Percentiles rank a stretch among this genome's conserved stretches.
Conservation (phyloP, 352 stramenopile species). For the Globisporangium orthogonon region DNA sequence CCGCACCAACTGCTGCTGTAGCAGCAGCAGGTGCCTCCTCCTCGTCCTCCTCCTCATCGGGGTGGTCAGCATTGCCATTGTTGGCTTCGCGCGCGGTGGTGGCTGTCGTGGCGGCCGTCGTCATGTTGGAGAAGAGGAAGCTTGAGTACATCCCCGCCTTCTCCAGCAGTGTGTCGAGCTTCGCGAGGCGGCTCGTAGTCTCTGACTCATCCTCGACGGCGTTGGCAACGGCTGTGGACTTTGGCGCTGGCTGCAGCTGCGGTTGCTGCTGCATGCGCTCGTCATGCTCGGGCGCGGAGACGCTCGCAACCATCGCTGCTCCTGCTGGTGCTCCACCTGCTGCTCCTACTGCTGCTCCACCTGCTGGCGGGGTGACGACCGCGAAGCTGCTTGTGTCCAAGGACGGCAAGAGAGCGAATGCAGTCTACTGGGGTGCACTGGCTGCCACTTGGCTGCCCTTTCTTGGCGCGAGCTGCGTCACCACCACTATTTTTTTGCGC, state of each 20-base stretch:
- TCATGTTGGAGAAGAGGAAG: conserved; percentile 86
- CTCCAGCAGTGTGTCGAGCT: conserved; percentile 84
- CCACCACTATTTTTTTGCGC: no score
- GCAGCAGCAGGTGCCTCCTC: no score
- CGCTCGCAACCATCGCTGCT: conserved; percentile 48
- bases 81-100: conserved; percentile 6
- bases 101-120: conserved; percentile 40
- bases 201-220: conserved; percentile 20
- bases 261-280: conserved; percentile 13
- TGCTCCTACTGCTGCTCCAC: not conserved
- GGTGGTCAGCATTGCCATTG: conserved; percentile 12
- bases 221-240: not conserved
- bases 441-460: no score
- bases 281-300: conserved; percentile 21
- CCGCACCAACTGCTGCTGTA: no score
- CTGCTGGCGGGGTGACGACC: not conserved
- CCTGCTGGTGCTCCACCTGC: not conserved
- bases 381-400: no score
- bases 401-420: no score
- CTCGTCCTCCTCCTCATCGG: conserved; percentile 5
- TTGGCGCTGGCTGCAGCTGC: conserved; percentile 4
- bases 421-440: no score
- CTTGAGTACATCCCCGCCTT: conserved; percentile 86
- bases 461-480: no score
- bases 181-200: conserved; percentile 61